Evolutionary conservation across 2,329 filamentous ascomycete species (phyloP).

Genomic region (Botrytis squamosa): DNA sequence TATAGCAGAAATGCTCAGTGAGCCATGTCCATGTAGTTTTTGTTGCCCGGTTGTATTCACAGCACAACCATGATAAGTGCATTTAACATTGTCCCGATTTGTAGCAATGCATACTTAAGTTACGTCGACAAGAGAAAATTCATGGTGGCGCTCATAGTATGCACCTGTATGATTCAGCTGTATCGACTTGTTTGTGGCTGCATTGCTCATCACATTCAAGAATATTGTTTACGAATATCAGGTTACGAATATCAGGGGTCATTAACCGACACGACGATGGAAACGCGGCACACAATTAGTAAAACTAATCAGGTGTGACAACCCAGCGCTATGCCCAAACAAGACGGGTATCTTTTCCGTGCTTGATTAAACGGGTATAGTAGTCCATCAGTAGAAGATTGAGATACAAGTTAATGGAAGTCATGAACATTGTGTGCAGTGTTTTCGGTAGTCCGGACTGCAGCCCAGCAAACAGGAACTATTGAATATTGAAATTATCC

Average conservation of each 20-base stretch:
- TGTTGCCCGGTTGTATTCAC: neutral
- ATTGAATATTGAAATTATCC: neutral
- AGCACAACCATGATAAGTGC: neutral
- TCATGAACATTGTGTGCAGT: neutral
- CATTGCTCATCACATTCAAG: neutral
- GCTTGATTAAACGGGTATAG: too few species aligned
- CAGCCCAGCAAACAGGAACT: neutral
- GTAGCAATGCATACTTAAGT: neutral
- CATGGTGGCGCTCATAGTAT: neutral
- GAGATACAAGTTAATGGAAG: neutral
- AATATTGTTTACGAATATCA: neutral
- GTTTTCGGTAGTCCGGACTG: neutral
- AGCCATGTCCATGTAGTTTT: neutral
- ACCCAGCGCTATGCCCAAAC: neutral
- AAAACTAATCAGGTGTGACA: neutral
- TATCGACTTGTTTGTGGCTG: neutral
- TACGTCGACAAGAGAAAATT: neutral
- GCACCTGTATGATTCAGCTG: slow-evolving; percentile 1
- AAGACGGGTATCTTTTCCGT: neutral
- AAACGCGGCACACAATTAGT: neutral
- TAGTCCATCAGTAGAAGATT: too few species aligned
- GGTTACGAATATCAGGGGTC: neutral
- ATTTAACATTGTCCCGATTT: neutral
- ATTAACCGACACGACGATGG: neutral
- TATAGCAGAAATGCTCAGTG: neutral